Percentiles rank a stretch among this genome's conserved stretches.
Conservation (phyloP, 2,329 filamentous ascomycete genomes). For the Penicillium janthinellum region DNA sequence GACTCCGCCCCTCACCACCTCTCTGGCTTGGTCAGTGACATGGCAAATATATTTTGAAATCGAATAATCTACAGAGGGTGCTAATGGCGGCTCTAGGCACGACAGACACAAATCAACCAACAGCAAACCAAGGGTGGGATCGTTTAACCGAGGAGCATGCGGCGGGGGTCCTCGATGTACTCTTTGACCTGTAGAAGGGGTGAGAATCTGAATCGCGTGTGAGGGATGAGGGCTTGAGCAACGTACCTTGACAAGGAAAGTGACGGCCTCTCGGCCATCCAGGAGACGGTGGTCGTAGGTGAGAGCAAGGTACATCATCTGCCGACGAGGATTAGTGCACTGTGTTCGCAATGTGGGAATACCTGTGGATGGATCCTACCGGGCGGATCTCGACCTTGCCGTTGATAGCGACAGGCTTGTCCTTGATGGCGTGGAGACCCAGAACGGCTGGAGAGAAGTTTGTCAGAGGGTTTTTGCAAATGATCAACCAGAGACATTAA, state of each 20-base stretch:
- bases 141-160: slow-evolving; percentile 71
- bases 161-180: slow-evolving; percentile 91
- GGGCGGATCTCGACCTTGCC: slow-evolving; percentile 94
- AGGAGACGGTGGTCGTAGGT: slow-evolving; percentile 97
- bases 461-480: neutral
- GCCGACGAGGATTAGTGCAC: slow-evolving; percentile 17
- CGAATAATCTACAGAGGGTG: slow-evolving; percentile 34
- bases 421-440: slow-evolving; percentile 95
- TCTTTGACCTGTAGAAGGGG: slow-evolving; percentile 68
- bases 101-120: slow-evolving; percentile 17
- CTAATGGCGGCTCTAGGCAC: slow-evolving; percentile 20
- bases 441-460: slow-evolving; percentile 63
- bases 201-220: slow-evolving; percentile 13
- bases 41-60: slow-evolving; percentile 27
- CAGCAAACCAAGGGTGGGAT: neutral
- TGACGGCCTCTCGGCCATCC: slow-evolving; percentile 92
- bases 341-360: neutral
- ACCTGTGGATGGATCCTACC: slow-evolving; percentile 41
- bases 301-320: slow-evolving; percentile 98
- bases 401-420: slow-evolving; percentile 83
- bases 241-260: slow-evolving; percentile 81
- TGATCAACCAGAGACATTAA: neutral
- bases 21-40: slow-evolving; percentile 12
- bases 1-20: neutral
- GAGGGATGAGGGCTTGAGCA: neutral